Evolutionary conservation across 257 asterid genomes (phyloP), one percentile per base, ranked within the genome.

Genomic region (Prunella vulgaris): DNA sequence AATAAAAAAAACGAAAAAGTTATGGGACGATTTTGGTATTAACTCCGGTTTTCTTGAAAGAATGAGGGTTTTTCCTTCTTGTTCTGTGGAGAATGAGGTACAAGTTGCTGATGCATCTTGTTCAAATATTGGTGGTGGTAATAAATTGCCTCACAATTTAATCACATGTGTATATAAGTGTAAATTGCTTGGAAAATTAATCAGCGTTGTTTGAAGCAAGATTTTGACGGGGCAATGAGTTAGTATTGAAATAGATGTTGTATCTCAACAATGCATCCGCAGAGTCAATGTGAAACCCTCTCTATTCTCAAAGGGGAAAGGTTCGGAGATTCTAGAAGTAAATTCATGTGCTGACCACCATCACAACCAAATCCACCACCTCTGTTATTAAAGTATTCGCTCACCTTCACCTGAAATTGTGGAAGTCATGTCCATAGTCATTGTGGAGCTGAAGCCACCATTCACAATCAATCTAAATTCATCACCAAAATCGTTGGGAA

Each of bases 31-130:
- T n/a, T n/a, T n/a, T n/a, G n/a, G n/a, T n/a, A n/a, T n/a, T n/a
- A n/a, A n/a, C n/a, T n/a, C n/a, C n/a, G 20, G 3, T 66, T 73
- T 68, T 75, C 58, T 72, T 74, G 22, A 18, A 32, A 73, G 81
- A 64, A 93, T 93, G 98, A 90, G 95, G 88, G 97, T 90, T 35
- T 93, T 93, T 63, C 98, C 98, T 69, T 90, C 98, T 70, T 93
- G 98, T 75, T 90, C 87, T 75, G 93, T 97, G 61, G 97, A 93
- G 63, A 93, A 83, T 78, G 97, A 97, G 5, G 98, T 93, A 62
- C 98, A 90, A 68, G 95, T 93, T 66, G 97, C 96, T 58, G 98
- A 93, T 83, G 89, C 93, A 66, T 90, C 98, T 35, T 90, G 92
- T 81, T 85, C 95, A 30, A 77, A 79, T 72, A 79, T 77, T 7